Conservation (phyloP, 2,329 filamentous ascomycete genomes). For the Ophioceras dolichostomum region DNA sequence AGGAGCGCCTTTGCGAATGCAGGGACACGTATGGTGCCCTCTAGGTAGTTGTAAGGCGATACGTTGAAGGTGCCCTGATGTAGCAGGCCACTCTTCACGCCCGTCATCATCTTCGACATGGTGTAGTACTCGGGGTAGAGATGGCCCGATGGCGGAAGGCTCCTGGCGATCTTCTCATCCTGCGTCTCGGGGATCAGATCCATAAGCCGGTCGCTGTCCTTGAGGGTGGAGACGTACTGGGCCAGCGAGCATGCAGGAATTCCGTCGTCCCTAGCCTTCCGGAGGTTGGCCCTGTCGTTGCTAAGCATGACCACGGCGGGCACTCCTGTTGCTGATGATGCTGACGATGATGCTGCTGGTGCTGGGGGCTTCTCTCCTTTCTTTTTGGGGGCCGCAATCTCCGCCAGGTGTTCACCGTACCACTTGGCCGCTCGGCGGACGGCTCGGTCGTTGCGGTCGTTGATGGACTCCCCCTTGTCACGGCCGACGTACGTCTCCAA, state of each 20-base stretch:
- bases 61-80: constrained; percentile 96
- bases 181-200: constrained; percentile 85
- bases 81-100: constrained; percentile 73
- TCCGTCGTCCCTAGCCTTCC: constrained; percentile 65
- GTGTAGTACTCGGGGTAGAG: constrained; percentile 86
- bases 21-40: constrained; percentile 81
- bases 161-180: constrained; percentile 51
- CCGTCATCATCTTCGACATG: constrained; percentile 88
- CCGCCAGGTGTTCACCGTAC: constrained; percentile 77
- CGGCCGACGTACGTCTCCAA: constrained; percentile 78
- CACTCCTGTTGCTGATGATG: not conserved
- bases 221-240: constrained; percentile 74
- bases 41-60: constrained; percentile 94
- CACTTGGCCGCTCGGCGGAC: constrained; percentile 77
- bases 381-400: constrained; percentile 28
- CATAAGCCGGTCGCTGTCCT: constrained; percentile 72
- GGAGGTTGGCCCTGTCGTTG: constrained; percentile 79
- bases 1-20: constrained; percentile 83
- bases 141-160: constrained; percentile 51
- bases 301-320: constrained; percentile 87
- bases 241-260: constrained; percentile 56
- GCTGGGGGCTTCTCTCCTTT: too few species aligned
- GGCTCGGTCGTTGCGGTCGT: constrained; percentile 91
- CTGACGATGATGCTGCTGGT: too few species aligned
- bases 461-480: constrained; percentile 60